Base-by-base conservation (phyloP, 2,329 filamentous ascomycete species). In the Trichoderma asperellum region DNA sequence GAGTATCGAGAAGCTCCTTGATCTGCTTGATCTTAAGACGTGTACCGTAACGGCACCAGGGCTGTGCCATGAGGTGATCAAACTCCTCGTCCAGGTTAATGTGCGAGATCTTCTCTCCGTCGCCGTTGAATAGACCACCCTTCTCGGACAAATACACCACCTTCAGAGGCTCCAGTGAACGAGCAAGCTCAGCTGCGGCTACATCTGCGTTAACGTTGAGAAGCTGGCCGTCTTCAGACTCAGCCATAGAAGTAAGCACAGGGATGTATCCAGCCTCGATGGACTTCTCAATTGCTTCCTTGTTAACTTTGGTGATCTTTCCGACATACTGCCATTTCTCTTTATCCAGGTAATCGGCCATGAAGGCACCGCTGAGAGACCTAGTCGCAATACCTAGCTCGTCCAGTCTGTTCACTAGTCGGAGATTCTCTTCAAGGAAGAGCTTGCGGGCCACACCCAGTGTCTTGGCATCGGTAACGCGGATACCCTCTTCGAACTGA, bases 51-150 rank as follows among this genome's bases (percentile, higher is more conserved):
- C 93, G 90, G 80, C 96, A 96, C 96, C 96, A 99, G 75, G 92
- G 89, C 82, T 97, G 94, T 69, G 89, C 87, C 93, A 98, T 97
- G 77, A 97, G 87, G 77, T 92, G 87, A 70, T 97, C 93, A 76
- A 92, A 98, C 82, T 99, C 96, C 81, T 97, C 94, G 78, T 99
- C 96, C 69, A 99, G 86, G 83, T 99, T 98, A 83, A 98, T 99
- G 70, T 92, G 92, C 6, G 95, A 97, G 77, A 98, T 98, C 84
- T 97, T 96, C 84, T 95, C 91, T 70, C 91, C 92, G 72, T 97
- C 92, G 70, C 94, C 94, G 78, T 98, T 93, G 82, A 97, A 97
- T 40, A 99, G 83, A 8, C 95, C 96, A 63, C 96, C 96, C 86
- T 98, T 98, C 83, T 99, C 96, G 5, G 94, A 96, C 21, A 99